Evolutionary conservation across 768 basidiomycete species (phyloP), one percentile per base, ranked within the genome.

Genomic region (Macrolepiota dolichaula): DNA sequence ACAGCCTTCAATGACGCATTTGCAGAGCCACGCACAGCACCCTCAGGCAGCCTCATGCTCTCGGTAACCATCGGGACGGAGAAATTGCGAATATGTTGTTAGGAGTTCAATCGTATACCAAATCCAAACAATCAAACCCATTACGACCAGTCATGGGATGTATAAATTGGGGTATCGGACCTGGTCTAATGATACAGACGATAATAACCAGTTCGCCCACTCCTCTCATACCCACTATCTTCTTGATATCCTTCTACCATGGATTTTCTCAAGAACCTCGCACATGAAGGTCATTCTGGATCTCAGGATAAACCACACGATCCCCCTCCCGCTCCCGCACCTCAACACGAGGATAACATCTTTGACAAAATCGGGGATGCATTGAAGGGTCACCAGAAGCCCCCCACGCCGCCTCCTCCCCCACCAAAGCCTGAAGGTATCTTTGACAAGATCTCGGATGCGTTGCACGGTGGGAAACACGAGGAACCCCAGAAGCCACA

Each of bases 181-280:
- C 17, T 44, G n/a, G 42, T 7, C 3, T 32, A 32, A 32, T 32
- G 7, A 32, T 32, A 32, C 29, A 32, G 42, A 44, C 42, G 42
- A 7, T 17, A 44, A 19, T 17, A 0, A 44, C 17, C 42, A n/a
- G 13, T 17, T n/a, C 38, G 7, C 7, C 7, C 29, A 32, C 29
- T 32, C 42, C 19, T 19, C 19, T 44, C 42, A 17, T 17, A 44
- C 19, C 42, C 19, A 44, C n/a, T n/a, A 44, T 44, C 42, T 44
- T 44, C 42, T 15, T 42, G 17, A 1, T n/a, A 15, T 15, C 13
- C n/a, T 6, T 44, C n/a, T 50, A 29, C 10, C 44, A 64, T 64
- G 64, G 64, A 64, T 38, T 60, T 64, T 36, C 36, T 64, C 44
- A 62, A 64, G 51, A 62, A 62, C 57, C 55, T 64, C 10, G 51